These are phyloP conservation scores for Cercis canadensis DNA, from an alignment of 306 rosid genomes.

Conservation along the genomic window DNA sequence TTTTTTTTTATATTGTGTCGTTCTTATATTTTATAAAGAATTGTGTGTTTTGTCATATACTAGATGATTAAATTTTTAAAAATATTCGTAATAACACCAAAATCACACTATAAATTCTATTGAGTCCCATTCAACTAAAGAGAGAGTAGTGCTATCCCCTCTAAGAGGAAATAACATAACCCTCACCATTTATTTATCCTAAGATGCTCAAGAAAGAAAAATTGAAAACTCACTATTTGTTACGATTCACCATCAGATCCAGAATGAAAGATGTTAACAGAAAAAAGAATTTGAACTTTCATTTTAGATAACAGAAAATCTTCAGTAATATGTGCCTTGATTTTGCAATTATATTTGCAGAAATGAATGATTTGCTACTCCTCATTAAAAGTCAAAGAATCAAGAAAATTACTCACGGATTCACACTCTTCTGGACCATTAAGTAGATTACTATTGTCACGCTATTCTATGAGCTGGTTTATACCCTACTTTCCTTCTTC, in stretches of 20 bases:
- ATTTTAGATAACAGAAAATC: background rate
- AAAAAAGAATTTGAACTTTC: background rate
- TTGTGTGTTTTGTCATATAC: too few relatives aligned
- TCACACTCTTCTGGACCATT: conserved; percentile 25
- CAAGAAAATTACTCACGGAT: conserved; percentile 11
- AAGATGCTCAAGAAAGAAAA: too few relatives aligned
- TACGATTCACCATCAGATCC: background rate
- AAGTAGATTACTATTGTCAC: conserved; percentile 42
- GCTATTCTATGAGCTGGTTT: conserved; percentile 61
- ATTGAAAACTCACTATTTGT: background rate
- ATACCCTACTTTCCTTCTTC: conserved; percentile 64
- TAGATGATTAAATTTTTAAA: too few relatives aligned
- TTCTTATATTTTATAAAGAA: too few relatives aligned
- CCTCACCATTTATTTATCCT: too few relatives aligned
- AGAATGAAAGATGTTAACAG: background rate
- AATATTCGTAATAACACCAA: too few relatives aligned
- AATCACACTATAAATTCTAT: too few relatives aligned
- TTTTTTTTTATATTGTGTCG: too few relatives aligned
- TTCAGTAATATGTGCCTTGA: background rate
- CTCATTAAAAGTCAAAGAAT: conserved; percentile 38
- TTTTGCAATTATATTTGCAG: background rate
- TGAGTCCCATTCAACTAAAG: too few relatives aligned
- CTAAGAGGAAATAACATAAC: too few relatives aligned
- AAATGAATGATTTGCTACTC: conserved; percentile 1
- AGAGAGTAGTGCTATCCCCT: too few relatives aligned